These are phyloP conservation scores for Colletotrichum navitas DNA, from an alignment of 2,329 filamentous ascomycete genomes.

Conservation along the genomic window DNA sequence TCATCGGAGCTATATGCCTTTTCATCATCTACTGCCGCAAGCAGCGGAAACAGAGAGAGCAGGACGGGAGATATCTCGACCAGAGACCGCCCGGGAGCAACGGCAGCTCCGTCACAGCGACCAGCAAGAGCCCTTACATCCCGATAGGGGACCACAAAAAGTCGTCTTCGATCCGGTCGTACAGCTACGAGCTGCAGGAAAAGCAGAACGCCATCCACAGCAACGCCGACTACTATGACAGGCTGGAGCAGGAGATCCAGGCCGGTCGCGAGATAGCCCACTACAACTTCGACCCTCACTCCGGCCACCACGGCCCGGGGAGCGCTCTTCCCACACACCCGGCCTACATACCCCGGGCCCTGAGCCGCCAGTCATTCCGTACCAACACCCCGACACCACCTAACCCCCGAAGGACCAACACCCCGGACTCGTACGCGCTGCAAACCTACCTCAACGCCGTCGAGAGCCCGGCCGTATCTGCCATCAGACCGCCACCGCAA, in stretches of 20 bases:
- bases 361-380: constrained; percentile 47
- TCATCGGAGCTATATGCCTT: constrained; percentile 58
- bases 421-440: constrained; percentile 51
- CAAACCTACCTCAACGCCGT: constrained; percentile 54
- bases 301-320: constrained; percentile 42
- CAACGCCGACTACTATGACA: constrained; percentile 56
- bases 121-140: constrained; percentile 40
- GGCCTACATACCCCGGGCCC: constrained; percentile 59
- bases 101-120: constrained; percentile 42
- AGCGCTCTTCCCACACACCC: constrained; percentile 61
- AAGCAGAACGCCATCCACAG: constrained; percentile 47
- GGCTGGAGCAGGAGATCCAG: constrained; percentile 50
- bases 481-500: constrained; percentile 31
- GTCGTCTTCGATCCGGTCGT: constrained; percentile 44
- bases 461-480: constrained; percentile 45
- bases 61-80: too few relatives aligned
- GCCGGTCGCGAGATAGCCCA: constrained; percentile 34
- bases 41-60: constrained; percentile 8
- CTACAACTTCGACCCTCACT: constrained; percentile 49
- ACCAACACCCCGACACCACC: constrained; percentile 34
- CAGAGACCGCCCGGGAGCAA: constrained; percentile 33
- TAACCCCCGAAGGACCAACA: constrained; percentile 43
- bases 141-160: constrained; percentile 47
- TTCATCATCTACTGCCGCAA: constrained; percentile 62
- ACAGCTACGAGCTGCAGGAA: constrained; percentile 44